Evolutionary conservation across 805 yeast genomes (phyloP).

Genomic region (Zygosaccharomyces pseudorouxii): DNA sequence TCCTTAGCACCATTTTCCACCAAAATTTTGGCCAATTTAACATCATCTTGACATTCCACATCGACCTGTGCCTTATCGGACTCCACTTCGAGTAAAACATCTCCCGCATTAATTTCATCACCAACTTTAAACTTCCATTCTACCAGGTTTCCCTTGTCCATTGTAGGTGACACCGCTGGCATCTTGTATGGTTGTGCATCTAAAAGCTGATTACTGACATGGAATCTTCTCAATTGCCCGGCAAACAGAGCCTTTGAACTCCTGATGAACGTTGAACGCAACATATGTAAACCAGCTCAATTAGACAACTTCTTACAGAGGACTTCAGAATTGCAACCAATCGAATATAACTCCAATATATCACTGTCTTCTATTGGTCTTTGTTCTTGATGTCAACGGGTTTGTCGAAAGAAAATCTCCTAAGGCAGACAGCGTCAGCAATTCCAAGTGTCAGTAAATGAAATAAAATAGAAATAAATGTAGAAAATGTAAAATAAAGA

Average conservation of each 20-base stretch:
- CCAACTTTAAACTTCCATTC: constrained; percentile 83
- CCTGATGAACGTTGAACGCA: constrained; percentile 10
- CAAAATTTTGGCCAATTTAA: constrained; percentile 73
- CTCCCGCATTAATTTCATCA: constrained; percentile 74
- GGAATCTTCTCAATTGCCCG: constrained; percentile 22
- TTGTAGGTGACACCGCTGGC: constrained; percentile 99
- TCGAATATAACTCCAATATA: neutral
- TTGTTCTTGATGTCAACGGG: neutral
- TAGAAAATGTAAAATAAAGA: neutral
- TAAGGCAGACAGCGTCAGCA: neutral
- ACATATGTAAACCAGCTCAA: constrained; percentile 2
- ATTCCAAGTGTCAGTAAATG: neutral
- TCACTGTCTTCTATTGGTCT: neutral
- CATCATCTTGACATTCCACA: constrained; percentile 90
- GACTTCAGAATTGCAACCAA: neutral
- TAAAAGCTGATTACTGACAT: constrained; percentile 18
- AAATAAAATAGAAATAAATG: neutral
- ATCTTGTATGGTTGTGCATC: constrained; percentile 56
- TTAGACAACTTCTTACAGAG: neutral
- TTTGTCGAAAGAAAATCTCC: constrained; percentile 8
- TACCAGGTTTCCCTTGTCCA: constrained; percentile 92
- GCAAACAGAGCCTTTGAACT: constrained; percentile 7
- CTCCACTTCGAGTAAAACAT: constrained; percentile 74
- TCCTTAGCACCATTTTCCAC: constrained; percentile 69
- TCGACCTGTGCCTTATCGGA: constrained; percentile 82